phyloP scores from a whole-genome alignment of 345 rosid species.

The Pseudoturritis turrita region DNA sequence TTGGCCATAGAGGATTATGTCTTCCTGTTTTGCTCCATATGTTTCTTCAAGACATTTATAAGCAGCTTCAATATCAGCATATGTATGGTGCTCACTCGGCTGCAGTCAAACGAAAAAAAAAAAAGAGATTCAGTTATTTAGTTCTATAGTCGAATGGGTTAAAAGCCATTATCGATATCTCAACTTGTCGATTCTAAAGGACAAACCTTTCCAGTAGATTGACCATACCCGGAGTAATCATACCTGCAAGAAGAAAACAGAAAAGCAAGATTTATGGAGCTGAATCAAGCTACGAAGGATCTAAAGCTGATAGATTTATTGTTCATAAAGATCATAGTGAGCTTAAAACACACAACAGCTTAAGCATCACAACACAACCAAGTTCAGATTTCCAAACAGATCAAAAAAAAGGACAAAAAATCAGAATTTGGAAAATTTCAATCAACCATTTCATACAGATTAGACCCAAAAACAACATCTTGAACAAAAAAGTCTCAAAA shows the following conservation, averaged over 20 bases:
- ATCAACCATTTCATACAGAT: neutral
- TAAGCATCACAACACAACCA: constrained; percentile 6
- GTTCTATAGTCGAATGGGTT: neutral
- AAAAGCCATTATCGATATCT: neutral
- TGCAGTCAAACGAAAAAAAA: constrained; percentile 31
- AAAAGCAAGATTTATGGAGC: constrained; percentile 8
- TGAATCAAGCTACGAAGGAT: constrained; percentile 7
- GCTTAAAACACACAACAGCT: neutral
- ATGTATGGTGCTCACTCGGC: constrained; percentile 99
- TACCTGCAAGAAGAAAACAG: constrained; percentile 48
- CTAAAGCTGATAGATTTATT: neutral
- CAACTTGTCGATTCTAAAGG: neutral
- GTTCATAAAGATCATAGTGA: neutral
- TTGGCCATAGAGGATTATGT: constrained; percentile 90
- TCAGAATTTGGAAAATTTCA: neutral
- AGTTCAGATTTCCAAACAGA: neutral
- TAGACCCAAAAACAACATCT: neutral
- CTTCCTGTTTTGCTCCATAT: constrained; percentile 85
- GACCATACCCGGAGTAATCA: constrained; percentile 97
- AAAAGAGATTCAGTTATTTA: constrained; percentile 2
- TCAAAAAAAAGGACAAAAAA: neutral
- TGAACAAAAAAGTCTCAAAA: neutral
- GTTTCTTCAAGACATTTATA: constrained; percentile 92
- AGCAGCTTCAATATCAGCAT: constrained; percentile 93
- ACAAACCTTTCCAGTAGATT: constrained; percentile 94